Evolutionary conservation across 2,329 filamentous ascomycete species (phyloP).

Genomic region (Claviceps maximensis): DNA sequence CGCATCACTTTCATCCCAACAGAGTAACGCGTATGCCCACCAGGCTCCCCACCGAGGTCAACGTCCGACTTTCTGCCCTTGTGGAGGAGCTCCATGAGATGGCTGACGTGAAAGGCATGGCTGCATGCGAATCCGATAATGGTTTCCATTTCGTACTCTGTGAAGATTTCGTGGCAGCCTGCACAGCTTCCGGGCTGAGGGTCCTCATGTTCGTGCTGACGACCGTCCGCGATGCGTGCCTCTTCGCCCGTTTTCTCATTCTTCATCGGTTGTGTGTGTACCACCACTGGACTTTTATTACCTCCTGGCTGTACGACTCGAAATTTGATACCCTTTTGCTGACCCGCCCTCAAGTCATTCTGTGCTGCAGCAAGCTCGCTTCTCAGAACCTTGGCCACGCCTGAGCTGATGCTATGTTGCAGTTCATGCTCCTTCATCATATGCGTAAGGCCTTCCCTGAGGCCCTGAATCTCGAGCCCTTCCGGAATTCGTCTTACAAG

Average conservation of each 20-base stretch:
- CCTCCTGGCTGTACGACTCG: conserved; percentile 45
- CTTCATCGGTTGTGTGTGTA: conserved; percentile 9
- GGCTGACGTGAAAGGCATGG: conserved; percentile 66
- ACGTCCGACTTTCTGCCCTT: conserved; percentile 33
- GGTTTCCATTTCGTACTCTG: conserved; percentile 53
- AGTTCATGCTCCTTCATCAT: conserved; percentile 96
- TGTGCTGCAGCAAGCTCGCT: conserved; percentile 82
- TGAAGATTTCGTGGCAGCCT: conserved; percentile 41
- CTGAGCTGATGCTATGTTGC: conserved; percentile 81
- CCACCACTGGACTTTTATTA: conserved; percentile 24
- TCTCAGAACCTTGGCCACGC: conserved; percentile 72
- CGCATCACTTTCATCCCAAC: conserved; percentile 82
- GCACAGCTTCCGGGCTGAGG: conserved; percentile 45
- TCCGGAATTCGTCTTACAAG: conserved; percentile 85
- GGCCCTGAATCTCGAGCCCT: conserved; percentile 80
- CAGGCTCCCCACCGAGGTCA: conserved; percentile 29
- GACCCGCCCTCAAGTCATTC: conserved; percentile 63
- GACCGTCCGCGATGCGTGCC: not conserved
- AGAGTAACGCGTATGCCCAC: conserved; percentile 40
- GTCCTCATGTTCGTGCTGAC: conserved; percentile 16
- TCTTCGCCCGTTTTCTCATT: conserved; percentile 9
- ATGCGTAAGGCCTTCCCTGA: conserved; percentile 75
- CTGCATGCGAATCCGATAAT: conserved; percentile 72
- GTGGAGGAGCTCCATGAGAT: conserved; percentile 46
- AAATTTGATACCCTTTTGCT: conserved; percentile 80